Conservation (phyloP, 352 stramenopile genomes). For the Aphanomyces euteiches region DNA sequence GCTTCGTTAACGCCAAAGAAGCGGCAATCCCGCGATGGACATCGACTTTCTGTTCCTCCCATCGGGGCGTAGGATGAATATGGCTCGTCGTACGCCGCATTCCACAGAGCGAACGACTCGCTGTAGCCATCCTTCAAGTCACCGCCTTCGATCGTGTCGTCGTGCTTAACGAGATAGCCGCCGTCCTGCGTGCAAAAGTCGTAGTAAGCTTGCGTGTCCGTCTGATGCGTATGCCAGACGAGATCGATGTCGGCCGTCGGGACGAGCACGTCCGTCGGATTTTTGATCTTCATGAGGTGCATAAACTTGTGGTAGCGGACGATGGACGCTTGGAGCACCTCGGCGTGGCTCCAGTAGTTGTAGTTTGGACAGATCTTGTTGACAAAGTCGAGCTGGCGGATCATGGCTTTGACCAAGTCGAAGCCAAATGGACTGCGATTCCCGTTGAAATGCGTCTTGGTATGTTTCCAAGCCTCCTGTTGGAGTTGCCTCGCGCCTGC, state of each 20-base stretch:
- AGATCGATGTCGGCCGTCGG: conserved; percentile 27
- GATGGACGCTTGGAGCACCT: conserved; percentile 14
- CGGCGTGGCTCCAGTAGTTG: conserved; percentile 23
- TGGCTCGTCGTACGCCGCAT: not conserved
- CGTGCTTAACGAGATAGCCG: not conserved
- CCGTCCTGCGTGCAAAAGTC: not conserved
- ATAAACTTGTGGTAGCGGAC: conserved; percentile 30
- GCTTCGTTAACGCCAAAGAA: too few relatives aligned
- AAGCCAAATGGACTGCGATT: conserved; percentile 3
- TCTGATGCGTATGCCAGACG: conserved; percentile 15
- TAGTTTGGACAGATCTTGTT: conserved; percentile 29
- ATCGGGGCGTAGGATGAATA: conserved; percentile 19
- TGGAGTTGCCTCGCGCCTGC: not conserved
- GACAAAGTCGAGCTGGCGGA: conserved; percentile 30
- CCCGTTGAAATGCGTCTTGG: not conserved
- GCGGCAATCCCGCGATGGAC: too few relatives aligned
- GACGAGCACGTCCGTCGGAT: not conserved
- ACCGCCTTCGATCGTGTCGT: conserved; percentile 9
- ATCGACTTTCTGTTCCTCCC: too few relatives aligned
- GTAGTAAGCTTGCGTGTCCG: not conserved
- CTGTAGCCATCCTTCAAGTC: not conserved
- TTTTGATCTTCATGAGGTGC: conserved; percentile 19
- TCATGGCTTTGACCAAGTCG: conserved; percentile 25
- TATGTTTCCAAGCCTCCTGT: not conserved
- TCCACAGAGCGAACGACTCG: conserved; percentile 2